Percentiles rank a stretch among this genome's conserved stretches.
Evolutionary conservation across 352 stramenopile species (phyloP).

Genomic region (Blastocystis sp.): DNA sequence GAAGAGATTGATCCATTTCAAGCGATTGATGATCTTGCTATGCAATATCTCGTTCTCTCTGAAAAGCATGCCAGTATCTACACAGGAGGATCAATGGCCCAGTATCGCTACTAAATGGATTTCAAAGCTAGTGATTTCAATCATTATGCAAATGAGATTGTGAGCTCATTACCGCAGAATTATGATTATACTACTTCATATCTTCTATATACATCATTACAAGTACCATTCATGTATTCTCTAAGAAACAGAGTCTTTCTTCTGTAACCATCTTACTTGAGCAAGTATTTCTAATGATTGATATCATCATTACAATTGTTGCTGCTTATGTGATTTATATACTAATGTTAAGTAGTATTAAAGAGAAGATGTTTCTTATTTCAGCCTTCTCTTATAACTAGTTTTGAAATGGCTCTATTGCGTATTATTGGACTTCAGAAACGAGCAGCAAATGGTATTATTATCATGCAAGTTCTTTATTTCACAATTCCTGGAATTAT

Average conservation of each 20-base stretch:
- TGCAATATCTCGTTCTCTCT: slow-evolving; percentile 48
- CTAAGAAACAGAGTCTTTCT: background rate
- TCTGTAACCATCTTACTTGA: slow-evolving; percentile 41
- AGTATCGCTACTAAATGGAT: background rate
- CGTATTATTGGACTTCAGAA: slow-evolving; percentile 39
- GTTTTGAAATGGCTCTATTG: slow-evolving; percentile 35
- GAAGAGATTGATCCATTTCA: background rate
- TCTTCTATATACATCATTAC: slow-evolving; percentile 24
- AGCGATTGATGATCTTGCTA: slow-evolving; percentile 9
- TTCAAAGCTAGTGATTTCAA: slow-evolving; percentile 25
- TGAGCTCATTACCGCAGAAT: background rate
- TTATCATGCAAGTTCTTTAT: slow-evolving; percentile 33
- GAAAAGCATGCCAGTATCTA: background rate
- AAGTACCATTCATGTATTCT: background rate
- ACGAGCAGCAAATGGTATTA: background rate
- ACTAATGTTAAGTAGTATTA: background rate
- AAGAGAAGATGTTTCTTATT: slow-evolving; percentile 34
- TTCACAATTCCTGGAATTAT: slow-evolving; percentile 56
- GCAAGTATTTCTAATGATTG: slow-evolving; percentile 58
- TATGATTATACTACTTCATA: background rate
- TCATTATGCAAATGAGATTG: background rate
- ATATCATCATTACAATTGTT: slow-evolving; percentile 46
- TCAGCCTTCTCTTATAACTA: background rate
- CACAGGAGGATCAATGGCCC: background rate
- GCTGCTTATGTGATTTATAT: slow-evolving; percentile 55